Conservation (phyloP, 768 basidiomycete species). For the Lactarius indigo region DNA sequence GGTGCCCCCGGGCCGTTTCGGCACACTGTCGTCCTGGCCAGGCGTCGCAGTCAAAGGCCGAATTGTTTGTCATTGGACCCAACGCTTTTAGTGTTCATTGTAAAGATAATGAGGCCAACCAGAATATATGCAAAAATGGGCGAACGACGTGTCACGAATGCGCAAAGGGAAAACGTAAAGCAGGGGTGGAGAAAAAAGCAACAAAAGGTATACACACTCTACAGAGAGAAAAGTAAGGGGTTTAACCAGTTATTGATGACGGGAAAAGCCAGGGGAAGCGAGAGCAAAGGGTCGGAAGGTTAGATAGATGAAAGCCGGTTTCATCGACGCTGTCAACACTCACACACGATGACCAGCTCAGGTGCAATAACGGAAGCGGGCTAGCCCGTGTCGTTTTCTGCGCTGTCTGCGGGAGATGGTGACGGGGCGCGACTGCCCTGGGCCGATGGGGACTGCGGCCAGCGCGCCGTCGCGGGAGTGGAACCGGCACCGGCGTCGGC, state of each 20-base stretch:
- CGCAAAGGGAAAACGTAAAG: not conserved
- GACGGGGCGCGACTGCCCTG: constrained; percentile 18
- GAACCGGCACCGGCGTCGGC: constrained; percentile 34
- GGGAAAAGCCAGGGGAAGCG: not conserved
- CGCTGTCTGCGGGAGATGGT: constrained; percentile 4
- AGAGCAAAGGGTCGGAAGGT: not conserved
- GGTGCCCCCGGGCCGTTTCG: not conserved
- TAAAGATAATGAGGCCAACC: not conserved
- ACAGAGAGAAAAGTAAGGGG: not conserved
- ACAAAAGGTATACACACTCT: not conserved
- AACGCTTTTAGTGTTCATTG: not conserved
- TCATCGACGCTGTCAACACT: not conserved
- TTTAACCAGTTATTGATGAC: not conserved
- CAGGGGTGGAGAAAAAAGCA: not conserved
- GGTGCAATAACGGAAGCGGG: not conserved
- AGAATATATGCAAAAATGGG: not conserved
- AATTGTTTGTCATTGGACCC: not conserved
- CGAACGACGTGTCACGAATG: not conserved
- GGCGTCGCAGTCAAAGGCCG: not conserved
- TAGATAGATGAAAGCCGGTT: not conserved
- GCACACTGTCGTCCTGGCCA: not conserved
- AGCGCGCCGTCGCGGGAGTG: constrained; percentile 23
- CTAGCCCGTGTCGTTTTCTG: not conserved
- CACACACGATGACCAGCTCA: not conserved
- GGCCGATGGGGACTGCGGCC: constrained; percentile 19